Evolutionary conservation across 2,329 filamentous ascomycete species (phyloP).

Genomic region (Septoria petroselini): DNA sequence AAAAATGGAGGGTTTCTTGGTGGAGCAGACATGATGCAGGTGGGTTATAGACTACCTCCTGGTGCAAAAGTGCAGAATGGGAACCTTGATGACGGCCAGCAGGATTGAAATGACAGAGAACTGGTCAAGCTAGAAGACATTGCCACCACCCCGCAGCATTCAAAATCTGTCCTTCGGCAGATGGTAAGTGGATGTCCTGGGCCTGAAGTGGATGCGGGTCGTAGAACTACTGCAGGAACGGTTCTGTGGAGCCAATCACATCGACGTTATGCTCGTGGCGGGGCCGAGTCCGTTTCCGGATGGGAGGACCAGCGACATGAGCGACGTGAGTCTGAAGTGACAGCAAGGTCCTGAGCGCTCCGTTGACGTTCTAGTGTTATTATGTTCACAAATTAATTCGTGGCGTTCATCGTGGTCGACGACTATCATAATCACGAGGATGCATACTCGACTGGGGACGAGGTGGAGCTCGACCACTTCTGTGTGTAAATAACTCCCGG

Average conservation of each 20-base stretch:
- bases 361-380: no score
- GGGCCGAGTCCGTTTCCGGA: no score
- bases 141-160: neutral
- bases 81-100: slow-evolving; percentile 56
- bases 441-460: neutral
- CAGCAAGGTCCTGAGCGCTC: no score
- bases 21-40: slow-evolving; percentile 41
- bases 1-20: slow-evolving; percentile 58
- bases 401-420: no score
- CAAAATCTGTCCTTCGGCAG: neutral
- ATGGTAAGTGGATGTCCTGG: neutral
- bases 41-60: neutral
- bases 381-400: no score
- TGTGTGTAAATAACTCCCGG: neutral
- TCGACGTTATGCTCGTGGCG: no score
- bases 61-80: neutral
- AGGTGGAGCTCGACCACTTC: neutral
- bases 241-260: neutral
- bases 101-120: slow-evolving; percentile 36
- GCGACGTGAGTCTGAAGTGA: no score
- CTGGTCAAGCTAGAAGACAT: slow-evolving; percentile 32
- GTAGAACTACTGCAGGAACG: neutral
- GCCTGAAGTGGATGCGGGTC: neutral
- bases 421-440: no score
- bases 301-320: no score